Evolutionary conservation across 2,329 filamentous ascomycete genomes (phyloP), one percentile per base, ranked within the genome.

Genomic region (Bipolaris zeicola): DNA sequence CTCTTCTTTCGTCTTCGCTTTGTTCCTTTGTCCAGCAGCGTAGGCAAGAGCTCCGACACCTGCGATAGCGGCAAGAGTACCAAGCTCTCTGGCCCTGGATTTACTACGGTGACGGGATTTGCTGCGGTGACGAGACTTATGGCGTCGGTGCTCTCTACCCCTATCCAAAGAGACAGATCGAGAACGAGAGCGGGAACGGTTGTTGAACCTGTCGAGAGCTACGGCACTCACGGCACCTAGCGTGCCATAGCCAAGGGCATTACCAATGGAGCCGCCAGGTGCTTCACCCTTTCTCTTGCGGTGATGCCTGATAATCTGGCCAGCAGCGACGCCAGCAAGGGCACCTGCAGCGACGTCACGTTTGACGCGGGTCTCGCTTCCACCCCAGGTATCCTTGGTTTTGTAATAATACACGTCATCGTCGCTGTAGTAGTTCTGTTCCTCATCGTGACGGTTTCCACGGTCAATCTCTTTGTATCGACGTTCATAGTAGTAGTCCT

Each of bases 291-390:
- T 77, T 42, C 72, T 76, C 74, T 83, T 86, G 46, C 81, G 79
- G 60, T 84, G 85, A 62, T 83, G 83, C 48, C 85, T 80, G 16
- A 88, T 63, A 34, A 88, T 75, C 62, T 87, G 84, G 36, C 85
- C 85, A 38, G 85, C 86, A 59, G 83, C 86, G 42, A 85, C 77
- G 43, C 85, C 86, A 39, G 83, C 83, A 50, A 87, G 73, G 24
- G 84, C 84, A 44, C 86, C 86, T 65, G 86, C 85, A n/a, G 85
- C 85, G 42, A 88, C 72, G 66, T 87, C 83, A 31, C 83, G 83
- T 48, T 82, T 82, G 60, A 85, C 80, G 41, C 77, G 73, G 16
- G 80, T 80, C 50, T 80, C 80, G 10, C 63, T 60, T 28, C 73
- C 72, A 18, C 69, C 73, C 67, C 71, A 77, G 39, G 74, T 77